Conservation (phyloP, 2,329 filamentous ascomycete species). For the Beauveria varroae region DNA sequence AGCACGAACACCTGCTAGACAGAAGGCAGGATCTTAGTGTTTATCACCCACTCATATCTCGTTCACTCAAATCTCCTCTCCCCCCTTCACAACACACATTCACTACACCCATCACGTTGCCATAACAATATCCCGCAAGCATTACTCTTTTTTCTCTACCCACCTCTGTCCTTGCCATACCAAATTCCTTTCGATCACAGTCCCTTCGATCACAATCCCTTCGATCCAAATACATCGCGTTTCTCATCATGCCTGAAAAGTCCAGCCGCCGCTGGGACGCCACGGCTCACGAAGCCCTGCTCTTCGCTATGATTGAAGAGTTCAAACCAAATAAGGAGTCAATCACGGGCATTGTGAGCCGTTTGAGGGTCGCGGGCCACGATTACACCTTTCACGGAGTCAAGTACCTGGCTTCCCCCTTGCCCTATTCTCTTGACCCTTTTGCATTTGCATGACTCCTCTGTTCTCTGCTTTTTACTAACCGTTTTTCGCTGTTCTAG, state of each 20-base stretch:
- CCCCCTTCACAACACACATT: not conserved
- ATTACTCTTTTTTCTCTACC: no score
- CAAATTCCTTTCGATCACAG: not conserved
- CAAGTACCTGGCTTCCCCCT: constrained; percentile 24
- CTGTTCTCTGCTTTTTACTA: not conserved
- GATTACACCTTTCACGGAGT: constrained; percentile 31
- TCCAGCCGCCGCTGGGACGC: constrained; percentile 26
- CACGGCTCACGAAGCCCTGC: constrained; percentile 30
- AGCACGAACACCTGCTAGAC: not conserved
- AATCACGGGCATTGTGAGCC: constrained; percentile 24
- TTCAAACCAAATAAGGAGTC: constrained; percentile 26
- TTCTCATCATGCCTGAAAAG: constrained; percentile 16
- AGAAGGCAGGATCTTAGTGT: not conserved
- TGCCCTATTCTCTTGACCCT: not conserved
- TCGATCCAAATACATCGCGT: constrained; percentile 2
- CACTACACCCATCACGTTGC: not conserved
- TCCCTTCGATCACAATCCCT: not conserved
- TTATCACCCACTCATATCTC: not conserved
- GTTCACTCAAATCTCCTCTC: not conserved
- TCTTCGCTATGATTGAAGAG: constrained; percentile 29
- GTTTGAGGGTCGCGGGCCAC: constrained; percentile 29
- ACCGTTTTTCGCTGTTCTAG: constrained; percentile 19
- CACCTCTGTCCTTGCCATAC: no score
- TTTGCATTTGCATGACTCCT: not conserved
- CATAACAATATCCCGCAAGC: no score